A percentile compares a stretch with the other conserved stretches of the same genome.
phyloP scores from a whole-genome alignment of 495 filamentous ascomycete species.

The Arthonia radiata region DNA sequence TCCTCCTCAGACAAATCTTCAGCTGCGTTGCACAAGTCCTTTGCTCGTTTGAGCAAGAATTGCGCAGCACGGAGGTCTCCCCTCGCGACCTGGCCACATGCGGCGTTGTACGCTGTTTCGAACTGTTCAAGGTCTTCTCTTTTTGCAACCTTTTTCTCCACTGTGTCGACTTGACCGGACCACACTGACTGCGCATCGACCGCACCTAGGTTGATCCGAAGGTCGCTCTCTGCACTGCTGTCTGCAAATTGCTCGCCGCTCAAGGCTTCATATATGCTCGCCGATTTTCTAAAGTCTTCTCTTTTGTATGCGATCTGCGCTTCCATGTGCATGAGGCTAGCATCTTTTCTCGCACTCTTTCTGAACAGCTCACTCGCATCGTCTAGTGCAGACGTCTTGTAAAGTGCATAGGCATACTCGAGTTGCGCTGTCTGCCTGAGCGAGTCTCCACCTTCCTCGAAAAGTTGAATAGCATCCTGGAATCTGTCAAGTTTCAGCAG shows the following conservation, averaged over 20 bases:
- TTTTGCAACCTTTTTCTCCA: slow-evolving; percentile 27
- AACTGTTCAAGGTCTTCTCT: slow-evolving; percentile 73
- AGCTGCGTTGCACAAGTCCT: slow-evolving; percentile 56
- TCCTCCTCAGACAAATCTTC: slow-evolving; percentile 70
- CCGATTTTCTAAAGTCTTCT: slow-evolving; percentile 55
- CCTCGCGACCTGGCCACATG: slow-evolving; percentile 60
- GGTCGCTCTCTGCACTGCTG: slow-evolving; percentile 54
- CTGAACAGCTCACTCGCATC: slow-evolving; percentile 39
- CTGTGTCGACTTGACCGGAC: slow-evolving; percentile 33
- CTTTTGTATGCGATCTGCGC: slow-evolving; percentile 73
- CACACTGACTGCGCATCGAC: slow-evolving; percentile 71
- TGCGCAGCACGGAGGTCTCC: slow-evolving; percentile 52
- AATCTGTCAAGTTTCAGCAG: slow-evolving; percentile 84
- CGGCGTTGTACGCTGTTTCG: slow-evolving; percentile 82
- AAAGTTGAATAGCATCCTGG: slow-evolving; percentile 57
- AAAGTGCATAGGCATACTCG: slow-evolving; percentile 78
- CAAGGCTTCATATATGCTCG: slow-evolving; percentile 41
- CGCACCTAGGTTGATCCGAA: slow-evolving; percentile 65
- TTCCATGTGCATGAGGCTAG: slow-evolving; percentile 58
- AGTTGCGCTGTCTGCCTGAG: slow-evolving; percentile 41
- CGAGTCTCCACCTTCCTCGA: slow-evolving; percentile 43
- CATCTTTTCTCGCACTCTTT: slow-evolving; percentile 16
- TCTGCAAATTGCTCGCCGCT: slow-evolving; percentile 19
- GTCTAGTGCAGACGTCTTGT: slow-evolving; percentile 55
- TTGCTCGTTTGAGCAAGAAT: slow-evolving; percentile 59